Base-by-base conservation (phyloP, 768 basidiomycete genomes). In the Infundibulicybe gibba region DNA sequence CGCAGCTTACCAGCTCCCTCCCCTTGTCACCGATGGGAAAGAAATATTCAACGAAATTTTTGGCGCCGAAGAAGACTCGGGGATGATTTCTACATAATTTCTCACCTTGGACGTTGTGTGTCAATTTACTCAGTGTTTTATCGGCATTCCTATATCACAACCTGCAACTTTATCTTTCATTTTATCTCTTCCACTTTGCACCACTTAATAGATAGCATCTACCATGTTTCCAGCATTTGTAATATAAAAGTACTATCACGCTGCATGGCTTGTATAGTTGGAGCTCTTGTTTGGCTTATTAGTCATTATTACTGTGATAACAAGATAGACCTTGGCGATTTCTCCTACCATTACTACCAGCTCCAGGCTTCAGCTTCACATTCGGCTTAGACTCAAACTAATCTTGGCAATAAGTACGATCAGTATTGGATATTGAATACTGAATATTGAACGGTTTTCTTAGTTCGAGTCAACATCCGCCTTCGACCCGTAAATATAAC, bases 11-110 rank as follows among this genome's bases (percentile, higher is more conserved):
- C 79, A 83, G 49, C 76, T 92, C 2, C 78, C 85, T 32, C 76
- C 85, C 19, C 66, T 93, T 49, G 66, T 78, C 33, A 71, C 74
- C 20, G 83, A 90, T 40, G 89, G 88, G 43, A 88, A 85, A 61
- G 87, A 89, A 49, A 80, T 91, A 31, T 92, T 92, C 57, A 70
- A 80, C 41, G 81, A 87, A 61, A 83, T 89, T 43, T 90, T 92
- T 55, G 70, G 65, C 13, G 68, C 68, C 12, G 80, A 75, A 34
- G 84, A 85, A 49, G 88, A 90, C 56, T 71, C 75, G 32, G 90
- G 90, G 14, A 85, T 82, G 79, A 68, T 90, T 42, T 92, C 89
- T 37, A 83, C 86, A 2, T 91, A 61, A 66, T 41, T 15, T 31
- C 13, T 16, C 34, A 37, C 37, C 40, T 12, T 47, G 3, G 3